Conservation (phyloP, 768 basidiomycete genomes). For the Lactifluus hygrophoroides region DNA sequence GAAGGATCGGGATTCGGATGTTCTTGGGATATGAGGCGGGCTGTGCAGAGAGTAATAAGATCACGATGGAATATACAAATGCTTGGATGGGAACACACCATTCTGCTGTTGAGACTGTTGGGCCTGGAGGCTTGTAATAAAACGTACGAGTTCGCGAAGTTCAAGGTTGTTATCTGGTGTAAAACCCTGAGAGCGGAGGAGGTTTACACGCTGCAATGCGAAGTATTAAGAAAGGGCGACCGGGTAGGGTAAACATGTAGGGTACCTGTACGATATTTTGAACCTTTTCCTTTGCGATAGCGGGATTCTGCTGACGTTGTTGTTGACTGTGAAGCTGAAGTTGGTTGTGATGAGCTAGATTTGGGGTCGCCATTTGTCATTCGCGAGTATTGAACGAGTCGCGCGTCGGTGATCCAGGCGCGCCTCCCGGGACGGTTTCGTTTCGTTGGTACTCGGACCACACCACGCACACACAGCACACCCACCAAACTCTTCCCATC, state of each 20-base stretch:
- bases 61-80: neutral
- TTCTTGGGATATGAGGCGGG: slow-evolving; percentile 18
- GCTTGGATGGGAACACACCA: neutral
- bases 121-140: slow-evolving; percentile 33
- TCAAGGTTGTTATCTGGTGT: slow-evolving; percentile 40
- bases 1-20: slow-evolving; percentile 19
- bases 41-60: neutral
- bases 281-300: slow-evolving; percentile 21
- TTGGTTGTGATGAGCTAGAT: slow-evolving; percentile 22
- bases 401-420: slow-evolving; percentile 27
- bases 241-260: neutral
- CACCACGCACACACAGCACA: neutral
- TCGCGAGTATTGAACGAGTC: slow-evolving; percentile 4
- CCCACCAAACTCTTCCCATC: neutral
- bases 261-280: slow-evolving; percentile 25
- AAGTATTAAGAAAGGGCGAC: neutral
- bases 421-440: slow-evolving; percentile 21
- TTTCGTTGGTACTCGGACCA: neutral
- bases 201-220: slow-evolving; percentile 33
- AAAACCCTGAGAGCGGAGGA: slow-evolving; percentile 36
- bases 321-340: slow-evolving; percentile 18
- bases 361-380: slow-evolving; percentile 25
- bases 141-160: slow-evolving; percentile 33
- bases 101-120: slow-evolving; percentile 33
- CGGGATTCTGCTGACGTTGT: slow-evolving; percentile 15